A percentile compares a stretch with the other conserved stretches of the same genome.
Conservation (phyloP, 106 monocot species). For the Xerophyta viscosa region DNA sequence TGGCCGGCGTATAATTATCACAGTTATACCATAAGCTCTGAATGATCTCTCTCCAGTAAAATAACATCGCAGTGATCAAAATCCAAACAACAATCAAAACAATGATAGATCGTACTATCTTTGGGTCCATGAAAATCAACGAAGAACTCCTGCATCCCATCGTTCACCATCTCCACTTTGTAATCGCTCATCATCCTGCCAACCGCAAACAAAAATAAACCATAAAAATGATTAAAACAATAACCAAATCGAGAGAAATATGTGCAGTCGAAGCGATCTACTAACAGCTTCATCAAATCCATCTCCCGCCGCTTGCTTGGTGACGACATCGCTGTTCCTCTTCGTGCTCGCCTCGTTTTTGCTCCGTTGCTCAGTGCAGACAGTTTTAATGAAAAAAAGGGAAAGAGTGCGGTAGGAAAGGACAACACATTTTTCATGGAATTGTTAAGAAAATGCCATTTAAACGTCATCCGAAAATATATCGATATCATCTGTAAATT, state of each 20-base stretch:
- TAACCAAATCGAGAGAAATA: background rate
- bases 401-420: no score
- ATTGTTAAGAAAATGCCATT: no score
- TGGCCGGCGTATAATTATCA: no score
- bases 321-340: conserved; percentile 7
- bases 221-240: conserved; percentile 5
- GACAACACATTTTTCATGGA: no score
- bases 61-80: no score
- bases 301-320: conserved; percentile 20
- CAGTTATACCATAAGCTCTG: no score
- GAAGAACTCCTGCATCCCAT: conserved; percentile 95
- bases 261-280: background rate
- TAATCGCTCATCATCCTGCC: conserved; percentile 99
- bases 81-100: no score
- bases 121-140: conserved; percentile 86
- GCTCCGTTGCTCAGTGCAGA: no score
- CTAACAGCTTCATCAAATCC: conserved; percentile 52
- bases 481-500: no score
- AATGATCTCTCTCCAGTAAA: no score
- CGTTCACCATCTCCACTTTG: conserved; percentile 97
- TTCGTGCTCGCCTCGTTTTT: background rate
- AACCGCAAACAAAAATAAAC: conserved; percentile 1
- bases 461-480: no score
- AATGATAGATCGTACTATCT: conserved; percentile 60
- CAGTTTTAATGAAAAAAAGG: no score